A percentile compares a stretch with the other conserved stretches of the same genome.
These are phyloP conservation scores for Melampsora occidentalis DNA, from an alignment of 1,284 basidiomycete species.

Conservation along the genomic window DNA sequence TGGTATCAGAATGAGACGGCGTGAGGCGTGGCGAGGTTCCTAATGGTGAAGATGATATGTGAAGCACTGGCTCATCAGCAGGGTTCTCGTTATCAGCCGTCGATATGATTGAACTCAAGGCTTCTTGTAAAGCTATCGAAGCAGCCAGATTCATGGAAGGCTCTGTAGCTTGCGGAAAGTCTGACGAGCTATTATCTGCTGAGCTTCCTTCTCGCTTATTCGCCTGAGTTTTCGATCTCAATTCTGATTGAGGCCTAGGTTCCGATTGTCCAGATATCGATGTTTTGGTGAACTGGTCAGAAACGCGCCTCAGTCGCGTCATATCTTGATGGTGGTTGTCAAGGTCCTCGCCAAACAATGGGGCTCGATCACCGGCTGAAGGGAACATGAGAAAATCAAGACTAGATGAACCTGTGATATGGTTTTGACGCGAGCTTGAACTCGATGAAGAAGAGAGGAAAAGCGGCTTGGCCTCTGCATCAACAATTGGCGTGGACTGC, in stretches of 20 bases:
- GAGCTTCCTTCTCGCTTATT: not conserved
- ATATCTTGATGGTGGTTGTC: slow-evolving; percentile 7
- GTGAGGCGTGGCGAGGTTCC: slow-evolving; percentile 8
- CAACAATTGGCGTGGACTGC: not conserved
- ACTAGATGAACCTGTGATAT: slow-evolving; percentile 19
- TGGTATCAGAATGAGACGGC: not conserved
- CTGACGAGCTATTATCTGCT: not conserved
- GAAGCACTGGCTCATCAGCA: not conserved
- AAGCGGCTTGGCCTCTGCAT: not conserved
- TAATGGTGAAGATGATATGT: slow-evolving; percentile 6
- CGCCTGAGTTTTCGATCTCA: not conserved
- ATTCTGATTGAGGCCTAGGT: not conserved
- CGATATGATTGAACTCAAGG: slow-evolving; percentile 37
- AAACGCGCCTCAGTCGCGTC: not conserved
- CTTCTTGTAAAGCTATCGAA: slow-evolving; percentile 35
- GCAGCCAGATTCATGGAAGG: slow-evolving; percentile 30
- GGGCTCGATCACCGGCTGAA: slow-evolving; percentile 21
- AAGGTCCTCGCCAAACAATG: slow-evolving; percentile 34
- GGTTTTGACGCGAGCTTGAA: not conserved
- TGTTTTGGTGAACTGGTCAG: not conserved
- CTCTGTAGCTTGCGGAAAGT: not conserved
- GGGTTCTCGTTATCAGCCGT: slow-evolving; percentile 14
- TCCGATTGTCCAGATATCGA: not conserved
- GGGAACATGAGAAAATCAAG: slow-evolving; percentile 39
- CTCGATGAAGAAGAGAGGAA: not conserved